phyloP scores from a whole-genome alignment of 495 filamentous ascomycete genomes.

The Trichodelitschia bisporula region DNA sequence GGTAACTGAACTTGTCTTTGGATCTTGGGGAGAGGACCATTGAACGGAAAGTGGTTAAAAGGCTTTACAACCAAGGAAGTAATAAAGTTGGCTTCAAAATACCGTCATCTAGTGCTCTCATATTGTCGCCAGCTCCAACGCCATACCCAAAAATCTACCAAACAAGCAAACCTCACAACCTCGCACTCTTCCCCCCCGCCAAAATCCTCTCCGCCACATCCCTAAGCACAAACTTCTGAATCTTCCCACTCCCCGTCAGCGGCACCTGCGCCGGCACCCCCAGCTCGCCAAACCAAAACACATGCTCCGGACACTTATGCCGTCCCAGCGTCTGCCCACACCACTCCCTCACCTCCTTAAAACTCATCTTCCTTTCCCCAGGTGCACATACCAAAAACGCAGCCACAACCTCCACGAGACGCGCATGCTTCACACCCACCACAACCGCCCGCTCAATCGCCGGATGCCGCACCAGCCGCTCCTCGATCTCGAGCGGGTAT shows the following conservation, averaged over 20 bases:
- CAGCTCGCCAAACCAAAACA: conserved; percentile 40
- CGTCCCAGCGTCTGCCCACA: conserved; percentile 32
- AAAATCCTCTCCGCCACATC: not conserved
- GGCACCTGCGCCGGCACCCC: conserved; percentile 30
- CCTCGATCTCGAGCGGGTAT: conserved; percentile 49
- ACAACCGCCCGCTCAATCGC: conserved; percentile 30
- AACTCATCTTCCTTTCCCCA: conserved; percentile 12
- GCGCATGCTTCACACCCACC: conserved; percentile 32
- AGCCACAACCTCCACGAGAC: conserved; percentile 43
- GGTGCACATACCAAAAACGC: conserved; percentile 25
- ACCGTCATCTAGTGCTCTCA: no score
- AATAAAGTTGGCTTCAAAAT: no score
- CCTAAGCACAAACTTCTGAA: conserved; percentile 31
- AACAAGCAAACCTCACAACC: no score
- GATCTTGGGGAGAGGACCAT: no score
- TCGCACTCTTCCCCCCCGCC: not conserved
- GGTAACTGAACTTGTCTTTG: no score
- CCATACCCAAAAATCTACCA: no score
- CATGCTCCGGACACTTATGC: conserved; percentile 39
- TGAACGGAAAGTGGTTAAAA: no score
- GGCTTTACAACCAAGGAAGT: no score
- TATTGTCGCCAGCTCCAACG: no score
- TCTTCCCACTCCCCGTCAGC: conserved; percentile 46
- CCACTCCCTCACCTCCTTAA: conserved; percentile 31
- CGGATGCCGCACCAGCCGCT: conserved; percentile 32